phyloP scores from a whole-genome alignment of 1,139 yeast species.

The Suhomyces wounanorum region DNA sequence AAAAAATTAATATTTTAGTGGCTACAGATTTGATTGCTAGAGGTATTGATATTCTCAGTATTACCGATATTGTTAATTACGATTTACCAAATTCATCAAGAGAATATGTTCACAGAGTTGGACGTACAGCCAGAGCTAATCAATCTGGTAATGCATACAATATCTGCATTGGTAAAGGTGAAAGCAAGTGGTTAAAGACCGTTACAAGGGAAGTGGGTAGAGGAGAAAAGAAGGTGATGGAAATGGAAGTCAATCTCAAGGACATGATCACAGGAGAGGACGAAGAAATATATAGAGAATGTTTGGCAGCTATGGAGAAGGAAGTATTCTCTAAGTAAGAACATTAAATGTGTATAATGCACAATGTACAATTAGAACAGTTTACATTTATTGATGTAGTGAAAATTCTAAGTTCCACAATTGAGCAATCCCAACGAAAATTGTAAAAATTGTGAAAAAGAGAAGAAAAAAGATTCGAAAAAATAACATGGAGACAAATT shows the following conservation, averaged over 20 bases:
- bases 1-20: constrained; percentile 57
- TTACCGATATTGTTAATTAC: constrained; percentile 80
- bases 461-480: background rate
- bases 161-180: constrained; percentile 74
- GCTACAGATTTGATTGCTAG: constrained; percentile 94
- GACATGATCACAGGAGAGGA: constrained; percentile 28
- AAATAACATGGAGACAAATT: too few species aligned
- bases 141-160: constrained; percentile 73
- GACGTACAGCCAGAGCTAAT: constrained; percentile 95
- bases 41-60: constrained; percentile 80
- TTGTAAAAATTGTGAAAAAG: background rate
- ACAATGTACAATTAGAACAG: background rate
- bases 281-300: constrained; percentile 26
- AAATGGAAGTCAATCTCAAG: constrained; percentile 24
- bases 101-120: constrained; percentile 93
- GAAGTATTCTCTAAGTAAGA: constrained; percentile 18
- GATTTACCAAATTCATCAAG: constrained; percentile 87
- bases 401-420: too few species aligned
- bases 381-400: too few species aligned
- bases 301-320: constrained; percentile 29
- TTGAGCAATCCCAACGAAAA: background rate
- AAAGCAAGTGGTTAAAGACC: constrained; percentile 62
- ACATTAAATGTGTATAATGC: background rate
- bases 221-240: constrained; percentile 25
- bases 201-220: constrained; percentile 48